Evolutionary conservation across 768 basidiomycete genomes (phyloP), one percentile per base, ranked within the genome.

Genomic region (Trametes meyenii): DNA sequence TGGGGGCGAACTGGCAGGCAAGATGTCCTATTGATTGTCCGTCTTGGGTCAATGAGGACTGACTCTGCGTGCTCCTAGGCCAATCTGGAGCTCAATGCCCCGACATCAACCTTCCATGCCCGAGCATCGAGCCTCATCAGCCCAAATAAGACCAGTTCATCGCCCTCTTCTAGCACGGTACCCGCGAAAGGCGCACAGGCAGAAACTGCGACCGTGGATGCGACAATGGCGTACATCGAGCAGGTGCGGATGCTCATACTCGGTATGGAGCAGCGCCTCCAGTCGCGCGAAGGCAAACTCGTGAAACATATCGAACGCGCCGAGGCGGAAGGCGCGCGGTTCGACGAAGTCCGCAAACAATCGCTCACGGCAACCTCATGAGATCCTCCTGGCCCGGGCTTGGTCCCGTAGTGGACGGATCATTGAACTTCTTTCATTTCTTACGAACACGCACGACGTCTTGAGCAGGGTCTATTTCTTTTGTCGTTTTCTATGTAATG

Each of bases 1-100:
- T 84, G 0, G 92, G 92, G 0, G 86, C 89, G 55, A 88, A 92
- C 69, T 94, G 92, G 92, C 89, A 92, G 84, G 89, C 87, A 59
- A 39, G 80, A 67, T 19, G 66, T 10, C 0, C 13, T 2, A 6
- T 14, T 1, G 2, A 5, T 71, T 35, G 72, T 76, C 36, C 74
- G 14, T 8, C 17, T 35, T 53, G 23, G 13, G 16, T 51, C 29
- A 33, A 8, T 36, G 29, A 12, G 21, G 24, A 50, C 5, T 33
- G 29, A 26, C 24, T 35, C 39, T 14, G 13, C 17, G 8, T 21
- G 21, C 21, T 0, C 14, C 49, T 69, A 70, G 69, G 66, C 67
- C 55, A 73, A 68, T 63, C 71, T 82, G 52, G 76, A 79, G 43
- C 73, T 82, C 14, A 67, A 68, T 1, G 65, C 70, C 3, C 70